Percentiles rank a stretch among this genome's conserved stretches.
phyloP scores from a whole-genome alignment of 352 stramenopile genomes.

The Phytophthora cactorum region DNA sequence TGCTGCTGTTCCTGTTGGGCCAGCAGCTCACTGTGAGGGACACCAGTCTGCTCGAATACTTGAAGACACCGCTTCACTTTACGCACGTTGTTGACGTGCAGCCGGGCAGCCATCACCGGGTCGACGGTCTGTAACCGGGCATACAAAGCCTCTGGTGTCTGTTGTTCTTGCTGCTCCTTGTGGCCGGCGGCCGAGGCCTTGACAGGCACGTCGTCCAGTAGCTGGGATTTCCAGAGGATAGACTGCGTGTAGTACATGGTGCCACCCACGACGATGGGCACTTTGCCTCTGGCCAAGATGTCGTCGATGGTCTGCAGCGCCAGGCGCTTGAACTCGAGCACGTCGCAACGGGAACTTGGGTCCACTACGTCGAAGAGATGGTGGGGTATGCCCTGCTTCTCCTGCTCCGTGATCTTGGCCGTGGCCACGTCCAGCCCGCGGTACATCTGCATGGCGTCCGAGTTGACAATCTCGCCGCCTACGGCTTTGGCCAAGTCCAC shows the following conservation, averaged over 20 bases:
- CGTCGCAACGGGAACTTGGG: conserved; percentile 73
- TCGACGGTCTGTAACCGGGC: conserved; percentile 70
- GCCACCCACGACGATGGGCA: conserved; percentile 92
- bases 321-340: conserved; percentile 82
- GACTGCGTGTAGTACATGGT: conserved; percentile 95
- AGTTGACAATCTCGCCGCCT: conserved; percentile 92
- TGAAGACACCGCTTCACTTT: conserved; percentile 88
- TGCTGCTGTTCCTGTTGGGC: conserved; percentile 58
- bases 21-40: conserved; percentile 76
- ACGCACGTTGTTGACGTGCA: conserved; percentile 89
- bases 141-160: conserved; percentile 69
- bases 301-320: conserved; percentile 84
- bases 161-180: conserved; percentile 20
- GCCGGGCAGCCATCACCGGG: conserved; percentile 75
- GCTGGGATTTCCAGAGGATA: conserved; percentile 87
- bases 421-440: conserved; percentile 89
- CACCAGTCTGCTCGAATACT: conserved; percentile 84
- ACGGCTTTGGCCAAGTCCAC: conserved; percentile 91
- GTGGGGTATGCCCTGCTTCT: conserved; percentile 90
- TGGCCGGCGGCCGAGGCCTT: conserved; percentile 11
- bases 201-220: conserved; percentile 77
- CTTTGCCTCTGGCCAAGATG: conserved; percentile 83
- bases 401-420: conserved; percentile 86
- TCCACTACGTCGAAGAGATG: conserved; percentile 91
- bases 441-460: conserved; percentile 94